A percentile compares a stretch with the other conserved stretches of the same genome.
phyloP scores from a whole-genome alignment of 495 filamentous ascomycete genomes.

The Viridothelium virens region DNA sequence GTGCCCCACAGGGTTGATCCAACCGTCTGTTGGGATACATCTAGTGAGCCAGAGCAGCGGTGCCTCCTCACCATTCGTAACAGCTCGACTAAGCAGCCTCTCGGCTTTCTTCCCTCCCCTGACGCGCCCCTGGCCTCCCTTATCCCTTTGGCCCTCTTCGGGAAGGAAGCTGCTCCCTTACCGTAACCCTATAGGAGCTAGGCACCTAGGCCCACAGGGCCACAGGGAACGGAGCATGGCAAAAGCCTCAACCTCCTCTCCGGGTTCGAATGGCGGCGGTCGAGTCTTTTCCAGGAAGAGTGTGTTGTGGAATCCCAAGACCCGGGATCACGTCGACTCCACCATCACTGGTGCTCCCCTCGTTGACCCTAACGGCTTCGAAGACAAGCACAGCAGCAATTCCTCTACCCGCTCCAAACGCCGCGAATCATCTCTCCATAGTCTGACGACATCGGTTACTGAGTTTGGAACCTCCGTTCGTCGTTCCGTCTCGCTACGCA shows the following conservation, averaged over 20 bases:
- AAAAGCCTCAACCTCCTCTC: slow-evolving; percentile 1
- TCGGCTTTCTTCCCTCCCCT: slow-evolving; percentile 4
- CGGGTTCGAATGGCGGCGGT: background rate
- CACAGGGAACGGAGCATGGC: background rate
- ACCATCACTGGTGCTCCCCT: background rate
- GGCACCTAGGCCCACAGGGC: no score
- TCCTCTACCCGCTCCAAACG: slow-evolving; percentile 7
- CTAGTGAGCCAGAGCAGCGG: background rate
- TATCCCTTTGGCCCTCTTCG: background rate
- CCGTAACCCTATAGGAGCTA: no score
- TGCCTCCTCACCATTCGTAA: background rate
- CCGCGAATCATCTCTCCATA: slow-evolving; percentile 21
- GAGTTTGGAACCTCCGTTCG: slow-evolving; percentile 23
- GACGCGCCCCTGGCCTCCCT: background rate
- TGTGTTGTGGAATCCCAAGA: slow-evolving; percentile 9
- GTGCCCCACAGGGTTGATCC: background rate
- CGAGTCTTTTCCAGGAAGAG: slow-evolving; percentile 5
- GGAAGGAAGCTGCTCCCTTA: background rate
- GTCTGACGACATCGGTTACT: slow-evolving; percentile 19
- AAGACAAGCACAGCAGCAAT: slow-evolving; percentile 12
- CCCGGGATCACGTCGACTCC: background rate
- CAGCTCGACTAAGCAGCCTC: background rate
- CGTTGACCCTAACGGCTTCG: slow-evolving; percentile 3
- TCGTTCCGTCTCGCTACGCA: slow-evolving; percentile 24
- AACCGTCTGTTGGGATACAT: background rate